These are phyloP conservation scores for Fraxinus angustifolia DNA, from an alignment of 305 asterid species.

Conservation along the genomic window DNA sequence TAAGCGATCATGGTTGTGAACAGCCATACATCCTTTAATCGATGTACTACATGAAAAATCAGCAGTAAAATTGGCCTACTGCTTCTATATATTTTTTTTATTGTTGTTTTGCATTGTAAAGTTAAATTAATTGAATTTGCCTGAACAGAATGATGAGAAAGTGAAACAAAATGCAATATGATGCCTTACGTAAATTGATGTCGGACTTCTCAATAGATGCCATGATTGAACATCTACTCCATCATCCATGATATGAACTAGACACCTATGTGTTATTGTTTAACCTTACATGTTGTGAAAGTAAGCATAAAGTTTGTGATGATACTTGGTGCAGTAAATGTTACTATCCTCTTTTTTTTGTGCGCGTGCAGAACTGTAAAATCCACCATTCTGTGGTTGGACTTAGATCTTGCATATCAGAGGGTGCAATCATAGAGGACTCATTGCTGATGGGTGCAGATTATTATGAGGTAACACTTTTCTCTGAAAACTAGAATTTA, in stretches of 20 bases:
- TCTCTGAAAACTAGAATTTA: not conserved
- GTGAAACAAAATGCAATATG: slow-evolving; percentile 1
- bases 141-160: not conserved
- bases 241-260: not conserved
- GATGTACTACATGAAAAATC: not conserved
- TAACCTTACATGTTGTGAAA: not conserved
- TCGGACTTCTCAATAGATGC: not conserved
- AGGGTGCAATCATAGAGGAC: slow-evolving; percentile 88
- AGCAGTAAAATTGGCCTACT: not conserved
- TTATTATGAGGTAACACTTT: slow-evolving; percentile 73
- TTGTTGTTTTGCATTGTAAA: not conserved
- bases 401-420: slow-evolving; percentile 88
- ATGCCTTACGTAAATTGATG: not conserved
- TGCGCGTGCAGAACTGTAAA: slow-evolving; percentile 68
- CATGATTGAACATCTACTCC: not conserved
- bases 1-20: slow-evolving; percentile 20
- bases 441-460: slow-evolving; percentile 89
- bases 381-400: slow-evolving; percentile 95
- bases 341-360: not conserved
- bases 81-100: not conserved
- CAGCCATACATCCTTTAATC: not conserved
- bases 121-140: not conserved
- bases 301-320: not conserved
- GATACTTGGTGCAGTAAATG: not conserved
- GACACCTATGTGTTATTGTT: not conserved